phyloP scores from a whole-genome alignment of 164 flowering plant species.

The Euptelea pleiosperma region DNA sequence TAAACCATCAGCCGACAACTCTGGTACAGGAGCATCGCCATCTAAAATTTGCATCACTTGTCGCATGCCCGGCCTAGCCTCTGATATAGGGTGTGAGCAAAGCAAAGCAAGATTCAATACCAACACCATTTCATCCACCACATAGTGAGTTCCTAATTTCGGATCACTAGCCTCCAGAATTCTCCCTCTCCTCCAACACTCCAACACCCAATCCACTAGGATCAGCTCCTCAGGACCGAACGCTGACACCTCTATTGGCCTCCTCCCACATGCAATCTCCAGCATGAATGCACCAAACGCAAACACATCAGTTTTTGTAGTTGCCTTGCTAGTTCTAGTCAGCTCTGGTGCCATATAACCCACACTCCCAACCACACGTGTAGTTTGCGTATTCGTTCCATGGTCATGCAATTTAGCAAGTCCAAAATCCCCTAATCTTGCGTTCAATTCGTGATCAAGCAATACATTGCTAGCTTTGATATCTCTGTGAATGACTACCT shows the following conservation, averaged over 20 bases:
- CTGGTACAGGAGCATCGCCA: constrained; percentile 34
- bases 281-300: constrained; percentile 56
- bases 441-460: constrained; percentile 55
- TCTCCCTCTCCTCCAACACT: constrained; percentile 28
- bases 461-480: constrained; percentile 27
- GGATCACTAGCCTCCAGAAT: constrained; percentile 32
- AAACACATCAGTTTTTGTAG: constrained; percentile 44
- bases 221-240: constrained; percentile 37
- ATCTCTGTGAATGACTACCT: constrained; percentile 59
- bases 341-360: constrained; percentile 67
- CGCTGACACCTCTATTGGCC: constrained; percentile 47
- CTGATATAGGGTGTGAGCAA: constrained; percentile 36
- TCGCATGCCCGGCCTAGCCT: constrained; percentile 45
- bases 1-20: constrained; percentile 11
- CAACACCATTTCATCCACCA: constrained; percentile 30
- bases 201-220: constrained; percentile 63
- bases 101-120: constrained; percentile 47
- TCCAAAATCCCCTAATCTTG: constrained; percentile 26
- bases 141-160: constrained; percentile 24
- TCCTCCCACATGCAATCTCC: constrained; percentile 50
- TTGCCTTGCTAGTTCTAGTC: constrained; percentile 46
- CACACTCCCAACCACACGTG: constrained; percentile 53
- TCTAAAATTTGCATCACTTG: constrained; percentile 45
- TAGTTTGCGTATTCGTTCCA: constrained; percentile 49
- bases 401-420: constrained; percentile 52